A percentile compares a stretch with the other conserved stretches of the same genome.
phyloP scores from a whole-genome alignment of 2,329 filamentous ascomycete genomes.

The Ophiostoma sp. region DNA sequence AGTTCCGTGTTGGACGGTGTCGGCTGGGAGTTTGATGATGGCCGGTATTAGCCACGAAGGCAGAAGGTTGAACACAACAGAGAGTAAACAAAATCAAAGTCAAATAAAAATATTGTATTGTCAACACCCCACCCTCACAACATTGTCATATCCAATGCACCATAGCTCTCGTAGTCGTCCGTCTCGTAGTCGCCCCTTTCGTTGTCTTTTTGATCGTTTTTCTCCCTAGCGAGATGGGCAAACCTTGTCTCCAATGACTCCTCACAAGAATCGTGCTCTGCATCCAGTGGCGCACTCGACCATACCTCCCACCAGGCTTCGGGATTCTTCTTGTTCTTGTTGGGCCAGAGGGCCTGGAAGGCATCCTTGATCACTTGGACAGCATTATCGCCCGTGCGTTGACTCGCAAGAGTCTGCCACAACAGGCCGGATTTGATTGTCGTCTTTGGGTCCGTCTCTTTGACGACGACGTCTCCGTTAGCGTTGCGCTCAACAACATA shows the following conservation, averaged over 20 bases:
- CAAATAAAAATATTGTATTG: neutral
- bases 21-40: conserved; percentile 19
- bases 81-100: neutral
- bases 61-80: neutral
- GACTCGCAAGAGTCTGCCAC: neutral
- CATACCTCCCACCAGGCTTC: neutral
- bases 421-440: too few relatives aligned
- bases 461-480: neutral
- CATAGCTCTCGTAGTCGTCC: too few relatives aligned
- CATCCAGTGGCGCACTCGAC: neutral
- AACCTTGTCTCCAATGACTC: too few relatives aligned
- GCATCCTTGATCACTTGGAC: neutral
- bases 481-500: neutral
- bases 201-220: too few relatives aligned
- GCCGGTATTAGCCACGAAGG: neutral
- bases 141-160: too few relatives aligned
- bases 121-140: too few relatives aligned
- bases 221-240: neutral
- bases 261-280: too few relatives aligned
- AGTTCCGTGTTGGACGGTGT: conserved; percentile 13
- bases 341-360: neutral
- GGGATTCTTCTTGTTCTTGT: neutral
- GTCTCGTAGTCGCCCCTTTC: too few relatives aligned
- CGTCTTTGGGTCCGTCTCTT: neutral
- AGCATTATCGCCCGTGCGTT: neutral